A percentile compares a stretch with the other conserved stretches of the same genome.
phyloP scores from a whole-genome alignment of 2,329 filamentous ascomycete species.

The Arthrocladium fulminans region DNA sequence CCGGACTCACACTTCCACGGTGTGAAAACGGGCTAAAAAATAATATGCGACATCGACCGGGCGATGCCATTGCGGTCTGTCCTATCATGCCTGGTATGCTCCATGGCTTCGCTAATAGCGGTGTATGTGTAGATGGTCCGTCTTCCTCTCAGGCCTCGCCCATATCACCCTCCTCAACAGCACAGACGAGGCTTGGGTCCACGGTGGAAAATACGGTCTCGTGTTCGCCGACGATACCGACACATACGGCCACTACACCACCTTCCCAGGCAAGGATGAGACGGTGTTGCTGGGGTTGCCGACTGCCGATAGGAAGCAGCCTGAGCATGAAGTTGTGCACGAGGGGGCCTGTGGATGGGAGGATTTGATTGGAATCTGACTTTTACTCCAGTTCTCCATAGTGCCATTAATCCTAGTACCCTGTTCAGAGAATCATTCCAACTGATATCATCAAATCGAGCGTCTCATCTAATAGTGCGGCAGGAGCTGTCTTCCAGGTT shows the following conservation, averaged over 20 bases:
- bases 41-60: neutral
- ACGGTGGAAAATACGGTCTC: constrained; percentile 35
- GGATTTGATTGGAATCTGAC: neutral
- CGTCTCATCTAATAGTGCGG: too few species aligned
- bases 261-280: constrained; percentile 32
- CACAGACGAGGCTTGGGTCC: constrained; percentile 30
- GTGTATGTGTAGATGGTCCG: constrained; percentile 25
- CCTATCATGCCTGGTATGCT: neutral
- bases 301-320: constrained; percentile 27
- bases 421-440: too few species aligned
- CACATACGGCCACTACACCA: constrained; percentile 36
- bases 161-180: constrained; percentile 37
- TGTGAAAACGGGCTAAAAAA: neutral
- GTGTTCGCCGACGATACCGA: constrained; percentile 38
- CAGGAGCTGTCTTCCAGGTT: too few species aligned
- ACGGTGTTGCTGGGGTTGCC: constrained; percentile 35
- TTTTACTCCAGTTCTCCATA: too few species aligned
- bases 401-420: too few species aligned
- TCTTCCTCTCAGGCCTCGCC: constrained; percentile 34
- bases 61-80: neutral
- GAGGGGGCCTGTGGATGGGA: constrained; percentile 6
- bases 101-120: neutral
- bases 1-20: neutral
- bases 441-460: too few species aligned
- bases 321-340: constrained; percentile 33